A percentile compares a stretch with the other conserved stretches of the same genome.
These are phyloP conservation scores for Cladochytrium replicatum DNA, from an alignment of 192 early-diverging fungal genomes.

Conservation along the genomic window DNA sequence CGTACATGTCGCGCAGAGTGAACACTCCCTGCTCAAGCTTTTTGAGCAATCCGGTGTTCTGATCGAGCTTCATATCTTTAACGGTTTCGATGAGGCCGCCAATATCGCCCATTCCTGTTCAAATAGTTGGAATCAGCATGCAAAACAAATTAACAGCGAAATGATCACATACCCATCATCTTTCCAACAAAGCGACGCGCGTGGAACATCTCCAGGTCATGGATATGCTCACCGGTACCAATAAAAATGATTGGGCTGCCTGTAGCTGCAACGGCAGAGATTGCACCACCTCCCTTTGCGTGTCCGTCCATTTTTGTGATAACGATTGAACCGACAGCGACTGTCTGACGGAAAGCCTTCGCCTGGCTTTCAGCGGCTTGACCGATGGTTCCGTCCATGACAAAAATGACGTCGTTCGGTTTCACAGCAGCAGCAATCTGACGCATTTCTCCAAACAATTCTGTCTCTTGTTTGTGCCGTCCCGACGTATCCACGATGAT, in stretches of 20 bases:
- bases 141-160: no score
- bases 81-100: conserved; percentile 79
- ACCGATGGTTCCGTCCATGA: conserved; percentile 97
- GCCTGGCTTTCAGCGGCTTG: conserved; percentile 94
- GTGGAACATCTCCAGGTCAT: conserved; percentile 84
- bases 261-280: conserved; percentile 93
- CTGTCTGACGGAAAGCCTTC: conserved; percentile 81
- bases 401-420: conserved; percentile 88
- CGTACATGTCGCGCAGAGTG: conserved; percentile 88
- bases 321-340: conserved; percentile 89
- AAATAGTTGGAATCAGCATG: conserved; percentile 1
- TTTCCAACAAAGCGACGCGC: conserved; percentile 85
- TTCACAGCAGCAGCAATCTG: conserved; percentile 78
- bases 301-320: conserved; percentile 99
- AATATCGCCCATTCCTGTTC: conserved; percentile 87
- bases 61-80: conserved; percentile 75
- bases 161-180: conserved; percentile 57
- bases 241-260: conserved; percentile 89
- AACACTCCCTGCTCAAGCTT: conserved; percentile 80
- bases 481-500: conserved; percentile 99
- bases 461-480: conserved; percentile 86
- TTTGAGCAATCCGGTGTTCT: conserved; percentile 77
- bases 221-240: conserved; percentile 94
- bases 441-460: conserved; percentile 93
- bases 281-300: conserved; percentile 97